Percentiles rank a stretch among this genome's conserved stretches.
Conservation (phyloP, 805 yeast species). For the Metschnikowia drakensbergensis region DNA sequence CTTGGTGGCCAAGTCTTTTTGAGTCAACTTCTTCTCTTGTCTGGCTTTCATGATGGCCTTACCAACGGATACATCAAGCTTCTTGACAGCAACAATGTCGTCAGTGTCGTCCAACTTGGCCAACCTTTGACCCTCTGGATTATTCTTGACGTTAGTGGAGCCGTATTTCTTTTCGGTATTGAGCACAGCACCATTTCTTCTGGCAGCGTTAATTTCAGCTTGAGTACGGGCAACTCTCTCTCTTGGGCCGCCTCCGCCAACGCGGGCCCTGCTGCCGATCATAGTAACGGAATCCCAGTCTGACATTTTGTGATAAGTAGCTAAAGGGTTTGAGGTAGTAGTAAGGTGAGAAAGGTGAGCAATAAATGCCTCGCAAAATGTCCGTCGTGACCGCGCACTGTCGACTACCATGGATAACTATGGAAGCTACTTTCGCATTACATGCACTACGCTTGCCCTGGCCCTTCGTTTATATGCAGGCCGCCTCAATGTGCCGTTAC, state of each 20-base stretch:
- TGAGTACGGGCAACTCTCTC: constrained; percentile 75
- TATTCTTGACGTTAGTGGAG: constrained; percentile 51
- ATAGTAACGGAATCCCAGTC: constrained; percentile 94
- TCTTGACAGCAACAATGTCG: constrained; percentile 90
- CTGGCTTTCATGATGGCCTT: constrained; percentile 82
- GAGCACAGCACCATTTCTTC: constrained; percentile 85
- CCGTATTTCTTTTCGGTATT: constrained; percentile 93
- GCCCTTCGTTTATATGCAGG: too few species aligned
- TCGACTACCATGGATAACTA: constrained; percentile 6
- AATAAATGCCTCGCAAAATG: not conserved
- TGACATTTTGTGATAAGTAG: constrained; percentile 27
- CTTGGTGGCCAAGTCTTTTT: constrained; percentile 94
- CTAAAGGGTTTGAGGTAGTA: not conserved
- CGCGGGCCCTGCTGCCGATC: constrained; percentile 85
- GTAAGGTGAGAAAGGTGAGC: not conserved
- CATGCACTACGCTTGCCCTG: not conserved
- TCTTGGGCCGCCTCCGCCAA: constrained; percentile 86
- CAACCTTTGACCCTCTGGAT: constrained; percentile 91
- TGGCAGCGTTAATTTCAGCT: constrained; percentile 84
- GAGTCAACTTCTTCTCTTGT: constrained; percentile 83
- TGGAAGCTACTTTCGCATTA: constrained; percentile 4
- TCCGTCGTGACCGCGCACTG: constrained; percentile 1
- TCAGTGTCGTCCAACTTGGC: constrained; percentile 91
- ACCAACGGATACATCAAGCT: constrained; percentile 80
- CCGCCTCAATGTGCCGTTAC: too few species aligned